Evolutionary conservation across 140 eudicot species (phyloP), one percentile per base, ranked within the genome.

Genomic region (Anethum foeniculum): DNA sequence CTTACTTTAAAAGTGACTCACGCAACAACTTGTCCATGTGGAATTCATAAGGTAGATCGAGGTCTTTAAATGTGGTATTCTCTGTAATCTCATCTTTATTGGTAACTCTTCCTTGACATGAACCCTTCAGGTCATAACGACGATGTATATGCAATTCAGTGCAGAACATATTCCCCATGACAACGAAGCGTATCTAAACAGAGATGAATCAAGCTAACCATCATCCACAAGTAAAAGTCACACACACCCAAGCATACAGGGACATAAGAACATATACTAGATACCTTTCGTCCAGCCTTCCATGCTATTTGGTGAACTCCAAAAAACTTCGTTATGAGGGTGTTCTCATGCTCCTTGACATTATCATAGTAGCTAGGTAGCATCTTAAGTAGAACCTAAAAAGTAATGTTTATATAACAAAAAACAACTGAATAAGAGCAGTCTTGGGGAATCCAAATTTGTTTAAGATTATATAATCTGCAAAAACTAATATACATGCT

Each of bases 121-220:
- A 73, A 15, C 99, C 99, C 84, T 95, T 95, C 84, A 95, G 87
- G 87, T 95, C 99, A 84, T 88, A 95, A 64, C 99, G 97, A 12
- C 91, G 88, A 85, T 95, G 98, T 82, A 95, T 95, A 39, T 92
- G 86, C 83, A 95, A 84, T 80, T 95, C 99, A 69, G 99, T 95
- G 85, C 78, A 74, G 78, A 74, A 74, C 78, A 74, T 74, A 74
- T 74, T 74, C 23, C 78, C 78, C 78, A 74, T 74, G 39, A 74
- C 78, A 44, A 74, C 78, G 44, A 74, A 74, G 78, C 56, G 58
- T 41, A 44, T 48, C 78, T 74, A 48, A 41, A 44, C 7, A 19
- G 16, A 41, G 25, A 44, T 44, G 28, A 44, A 25, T n/a, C 15
- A 44, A 23, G 49, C 46, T 23, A 18, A 23, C 19, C 16, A 39